Evolutionary conservation across 306 rosid genomes (phyloP).

Genomic region (Casuarina equisetifolia): DNA sequence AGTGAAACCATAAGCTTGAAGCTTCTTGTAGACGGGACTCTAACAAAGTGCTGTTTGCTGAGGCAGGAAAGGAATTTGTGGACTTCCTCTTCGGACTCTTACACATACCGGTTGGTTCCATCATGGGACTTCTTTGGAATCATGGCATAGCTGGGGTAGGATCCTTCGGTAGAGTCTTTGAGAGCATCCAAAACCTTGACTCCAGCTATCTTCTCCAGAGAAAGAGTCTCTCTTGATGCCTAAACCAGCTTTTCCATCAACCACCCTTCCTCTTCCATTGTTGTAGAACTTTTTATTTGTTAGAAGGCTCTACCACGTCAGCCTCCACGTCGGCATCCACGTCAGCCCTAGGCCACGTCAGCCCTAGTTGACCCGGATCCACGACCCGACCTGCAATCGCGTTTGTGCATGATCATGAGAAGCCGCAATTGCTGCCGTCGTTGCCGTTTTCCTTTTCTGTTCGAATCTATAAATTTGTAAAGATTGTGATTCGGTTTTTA

Average conservation of each 20-base stretch:
- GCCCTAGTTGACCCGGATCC: too few relatives aligned
- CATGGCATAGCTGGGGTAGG: neutral
- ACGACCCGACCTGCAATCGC: too few relatives aligned
- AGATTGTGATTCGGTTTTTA: too few relatives aligned
- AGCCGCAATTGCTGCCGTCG: too few relatives aligned
- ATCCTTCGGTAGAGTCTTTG: neutral
- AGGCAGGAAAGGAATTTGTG: neutral
- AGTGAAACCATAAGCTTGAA: neutral
- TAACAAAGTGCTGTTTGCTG: neutral
- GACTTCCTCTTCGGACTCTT: constrained; percentile 8
- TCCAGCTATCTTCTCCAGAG: neutral
- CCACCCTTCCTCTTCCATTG: neutral
- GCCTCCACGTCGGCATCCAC: too few relatives aligned
- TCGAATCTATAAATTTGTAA: too few relatives aligned
- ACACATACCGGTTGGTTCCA: neutral
- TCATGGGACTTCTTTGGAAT: neutral
- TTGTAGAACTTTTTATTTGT: neutral
- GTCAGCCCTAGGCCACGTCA: too few relatives aligned
- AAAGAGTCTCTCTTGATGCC: neutral
- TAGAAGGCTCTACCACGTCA: too few relatives aligned
- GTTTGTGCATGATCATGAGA: too few relatives aligned
- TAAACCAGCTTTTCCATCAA: neutral
- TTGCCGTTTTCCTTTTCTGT: too few relatives aligned
- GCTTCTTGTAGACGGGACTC: neutral
- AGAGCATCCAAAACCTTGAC: constrained; percentile 9